Evolutionary conservation across 306 rosid genomes (phyloP).

Genomic region (Myrica gale): DNA sequence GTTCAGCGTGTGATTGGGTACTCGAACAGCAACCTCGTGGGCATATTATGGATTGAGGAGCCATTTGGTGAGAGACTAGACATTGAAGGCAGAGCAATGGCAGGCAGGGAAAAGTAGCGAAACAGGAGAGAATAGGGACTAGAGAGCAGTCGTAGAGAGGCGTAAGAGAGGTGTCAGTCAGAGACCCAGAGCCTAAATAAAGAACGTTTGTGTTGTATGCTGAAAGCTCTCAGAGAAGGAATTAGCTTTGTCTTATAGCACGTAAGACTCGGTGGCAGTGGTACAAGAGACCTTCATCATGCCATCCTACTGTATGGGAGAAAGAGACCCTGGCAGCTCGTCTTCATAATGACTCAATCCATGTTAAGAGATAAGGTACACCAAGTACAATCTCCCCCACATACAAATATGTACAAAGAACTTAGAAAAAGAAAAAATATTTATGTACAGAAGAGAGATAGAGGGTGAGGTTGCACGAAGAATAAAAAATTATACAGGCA

Average conservation of each 20-base stretch:
- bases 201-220: neutral
- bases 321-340: neutral
- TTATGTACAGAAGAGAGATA: too few species aligned
- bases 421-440: too few species aligned
- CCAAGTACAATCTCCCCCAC: conserved; percentile 26
- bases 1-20: conserved; percentile 1
- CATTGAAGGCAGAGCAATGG: conserved; percentile 10
- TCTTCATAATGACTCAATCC: conserved; percentile 28
- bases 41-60: neutral
- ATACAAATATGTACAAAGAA: too few species aligned
- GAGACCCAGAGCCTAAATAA: conserved; percentile 9
- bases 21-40: neutral
- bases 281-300: neutral
- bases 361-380: conserved; percentile 23
- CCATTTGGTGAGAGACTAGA: neutral
- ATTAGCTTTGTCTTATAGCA: neutral
- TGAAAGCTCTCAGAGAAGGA: neutral
- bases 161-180: conserved; percentile 14
- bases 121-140: conserved; percentile 36
- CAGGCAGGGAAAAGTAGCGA: conserved; percentile 6
- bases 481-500: too few species aligned
- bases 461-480: too few species aligned
- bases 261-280: too few species aligned
- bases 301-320: neutral
- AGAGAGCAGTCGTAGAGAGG: conserved; percentile 30